Conservation (phyloP, 768 basidiomycete species). For the Boletus subparvulus region DNA sequence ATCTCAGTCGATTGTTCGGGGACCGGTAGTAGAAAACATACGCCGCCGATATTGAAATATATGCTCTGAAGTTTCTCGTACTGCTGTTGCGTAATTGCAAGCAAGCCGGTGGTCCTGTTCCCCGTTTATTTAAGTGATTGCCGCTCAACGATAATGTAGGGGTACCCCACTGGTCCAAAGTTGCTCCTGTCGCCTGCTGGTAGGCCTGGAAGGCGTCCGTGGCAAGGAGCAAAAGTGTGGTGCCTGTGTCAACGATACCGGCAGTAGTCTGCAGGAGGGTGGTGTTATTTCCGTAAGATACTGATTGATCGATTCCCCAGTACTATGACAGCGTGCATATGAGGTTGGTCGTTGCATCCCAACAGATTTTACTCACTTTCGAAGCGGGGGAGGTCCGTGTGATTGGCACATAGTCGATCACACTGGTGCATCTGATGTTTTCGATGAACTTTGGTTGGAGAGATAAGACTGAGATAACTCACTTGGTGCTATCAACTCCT, state of each 20-base stretch:
- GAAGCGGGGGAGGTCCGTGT: constrained; percentile 48
- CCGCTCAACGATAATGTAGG: neutral
- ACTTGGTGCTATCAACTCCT: constrained; percentile 48
- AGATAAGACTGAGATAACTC: neutral
- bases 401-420: constrained; percentile 40
- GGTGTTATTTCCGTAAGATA: constrained; percentile 37
- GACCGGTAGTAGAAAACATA: constrained; percentile 12
- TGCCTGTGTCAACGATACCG: constrained; percentile 53
- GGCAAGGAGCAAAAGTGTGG: constrained; percentile 52
- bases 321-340: constrained; percentile 25
- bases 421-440: constrained; percentile 31
- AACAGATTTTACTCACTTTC: constrained; percentile 14
- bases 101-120: constrained; percentile 51
- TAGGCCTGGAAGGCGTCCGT: constrained; percentile 60
- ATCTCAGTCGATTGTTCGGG: neutral
- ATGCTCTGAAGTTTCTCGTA: constrained; percentile 44
- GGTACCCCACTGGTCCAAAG: constrained; percentile 44
- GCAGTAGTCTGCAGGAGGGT: constrained; percentile 37
- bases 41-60: constrained; percentile 51
- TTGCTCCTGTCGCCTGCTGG: constrained; percentile 52
- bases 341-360: neutral
- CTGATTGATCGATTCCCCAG: constrained; percentile 46
- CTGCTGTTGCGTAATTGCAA: constrained; percentile 42
- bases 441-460: neutral
- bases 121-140: neutral